Conservation (phyloP, 2,329 filamentous ascomycete species). For the Monosporascus ibericus region DNA sequence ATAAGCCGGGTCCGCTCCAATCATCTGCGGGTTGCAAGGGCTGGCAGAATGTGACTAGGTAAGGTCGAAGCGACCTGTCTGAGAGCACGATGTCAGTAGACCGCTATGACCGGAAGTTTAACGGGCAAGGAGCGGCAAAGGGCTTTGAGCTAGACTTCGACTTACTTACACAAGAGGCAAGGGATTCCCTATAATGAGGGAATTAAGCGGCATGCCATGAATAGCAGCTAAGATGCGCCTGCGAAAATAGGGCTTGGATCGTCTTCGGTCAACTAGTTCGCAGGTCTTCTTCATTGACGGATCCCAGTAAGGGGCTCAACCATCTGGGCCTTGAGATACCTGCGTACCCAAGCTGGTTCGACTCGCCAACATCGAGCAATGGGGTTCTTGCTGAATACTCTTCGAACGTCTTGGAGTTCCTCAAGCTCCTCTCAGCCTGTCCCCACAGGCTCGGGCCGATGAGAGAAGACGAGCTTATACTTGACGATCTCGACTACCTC, state of each 20-base stretch:
- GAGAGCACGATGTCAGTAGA: not conserved
- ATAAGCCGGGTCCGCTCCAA: too few relatives aligned
- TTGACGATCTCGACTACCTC: conserved; percentile 85
- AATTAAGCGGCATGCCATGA: too few relatives aligned
- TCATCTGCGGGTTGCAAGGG: too few relatives aligned
- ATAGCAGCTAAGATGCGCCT: too few relatives aligned
- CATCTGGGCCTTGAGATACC: not conserved
- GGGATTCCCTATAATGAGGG: too few relatives aligned
- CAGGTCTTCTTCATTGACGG: too few relatives aligned
- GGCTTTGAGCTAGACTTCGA: not conserved
- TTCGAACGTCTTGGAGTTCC: not conserved
- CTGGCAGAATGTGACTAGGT: too few relatives aligned
- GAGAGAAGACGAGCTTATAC: conserved; percentile 80
- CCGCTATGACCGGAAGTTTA: not conserved
- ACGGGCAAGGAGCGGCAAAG: not conserved
- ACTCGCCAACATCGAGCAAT: not conserved
- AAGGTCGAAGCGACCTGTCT: not conserved
- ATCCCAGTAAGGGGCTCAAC: not conserved
- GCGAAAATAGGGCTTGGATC: too few relatives aligned
- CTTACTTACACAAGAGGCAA: not conserved
- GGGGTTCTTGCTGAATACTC: not conserved
- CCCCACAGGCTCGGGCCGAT: conserved; percentile 78
- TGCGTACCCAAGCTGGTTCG: too few relatives aligned
- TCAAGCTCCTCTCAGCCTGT: conserved; percentile 23
- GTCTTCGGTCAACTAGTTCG: too few relatives aligned